These are phyloP conservation scores for Fusarium sp. DNA, from an alignment of 2,329 filamentous ascomycete species.

Conservation along the genomic window DNA sequence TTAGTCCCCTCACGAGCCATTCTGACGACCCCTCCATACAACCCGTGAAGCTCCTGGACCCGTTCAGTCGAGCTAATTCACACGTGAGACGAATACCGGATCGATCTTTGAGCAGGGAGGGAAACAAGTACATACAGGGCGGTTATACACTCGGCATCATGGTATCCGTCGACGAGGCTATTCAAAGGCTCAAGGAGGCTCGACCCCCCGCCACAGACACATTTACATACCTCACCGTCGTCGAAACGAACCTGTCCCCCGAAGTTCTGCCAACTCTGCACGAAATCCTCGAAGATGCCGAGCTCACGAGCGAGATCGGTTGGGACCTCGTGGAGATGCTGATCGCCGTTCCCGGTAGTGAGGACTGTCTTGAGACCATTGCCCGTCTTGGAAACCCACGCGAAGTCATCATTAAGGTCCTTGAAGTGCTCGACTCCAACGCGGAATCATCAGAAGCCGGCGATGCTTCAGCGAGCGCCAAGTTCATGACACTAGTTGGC, in stretches of 20 bases:
- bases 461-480: slow-evolving; percentile 56
- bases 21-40: slow-evolving; percentile 33
- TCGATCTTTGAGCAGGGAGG: neutral
- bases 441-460: slow-evolving; percentile 59
- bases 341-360: slow-evolving; percentile 76
- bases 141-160: slow-evolving; percentile 39
- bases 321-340: slow-evolving; percentile 88
- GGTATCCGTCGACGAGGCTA: slow-evolving; percentile 57
- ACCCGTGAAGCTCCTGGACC: slow-evolving; percentile 7
- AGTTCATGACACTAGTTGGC: slow-evolving; percentile 78
- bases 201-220: slow-evolving; percentile 72
- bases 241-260: slow-evolving; percentile 79
- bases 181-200: slow-evolving; percentile 64
- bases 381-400: slow-evolving; percentile 84
- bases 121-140: neutral
- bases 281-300: slow-evolving; percentile 76
- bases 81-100: slow-evolving; percentile 11
- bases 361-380: slow-evolving; percentile 79
- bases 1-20: slow-evolving; percentile 15
- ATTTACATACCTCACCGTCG: slow-evolving; percentile 83
- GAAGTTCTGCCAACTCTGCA: slow-evolving; percentile 78
- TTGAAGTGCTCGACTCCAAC: slow-evolving; percentile 75
- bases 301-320: slow-evolving; percentile 81
- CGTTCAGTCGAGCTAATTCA: slow-evolving; percentile 14
- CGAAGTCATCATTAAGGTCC: slow-evolving; percentile 85